Evolutionary conservation across 108 stramenopile species (phyloP).

Genomic region (Seminavis robusta): DNA sequence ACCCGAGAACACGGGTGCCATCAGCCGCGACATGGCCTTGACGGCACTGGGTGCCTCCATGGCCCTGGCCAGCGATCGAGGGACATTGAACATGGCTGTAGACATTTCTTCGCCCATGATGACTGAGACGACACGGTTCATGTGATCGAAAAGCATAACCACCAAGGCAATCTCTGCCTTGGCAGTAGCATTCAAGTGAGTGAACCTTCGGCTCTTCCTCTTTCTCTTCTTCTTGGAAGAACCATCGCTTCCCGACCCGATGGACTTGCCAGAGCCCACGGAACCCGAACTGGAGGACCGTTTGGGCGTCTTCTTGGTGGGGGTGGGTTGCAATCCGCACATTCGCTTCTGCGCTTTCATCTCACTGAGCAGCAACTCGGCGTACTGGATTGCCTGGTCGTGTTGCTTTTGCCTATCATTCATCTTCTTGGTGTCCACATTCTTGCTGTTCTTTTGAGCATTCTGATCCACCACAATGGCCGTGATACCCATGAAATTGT

Average conservation of each 20-base stretch:
- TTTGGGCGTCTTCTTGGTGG: too few species aligned
- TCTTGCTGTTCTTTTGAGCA: too few species aligned
- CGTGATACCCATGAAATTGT: not conserved
- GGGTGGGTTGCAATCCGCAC: too few species aligned
- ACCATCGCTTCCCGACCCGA: too few species aligned
- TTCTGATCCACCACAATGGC: too few species aligned
- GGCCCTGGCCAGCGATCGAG: not conserved
- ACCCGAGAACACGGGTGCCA: not conserved
- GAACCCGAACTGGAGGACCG: too few species aligned
- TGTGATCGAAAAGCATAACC: not conserved
- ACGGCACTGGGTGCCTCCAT: not conserved
- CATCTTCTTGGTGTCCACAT: too few species aligned
- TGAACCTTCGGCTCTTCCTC: too few species aligned
- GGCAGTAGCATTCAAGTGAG: not conserved
- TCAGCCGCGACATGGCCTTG: not conserved
- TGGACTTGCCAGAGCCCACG: too few species aligned
- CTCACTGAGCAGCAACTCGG: not conserved
- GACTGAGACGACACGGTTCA: not conserved
- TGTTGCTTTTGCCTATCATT: too few species aligned
- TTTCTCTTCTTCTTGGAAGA: too few species aligned
- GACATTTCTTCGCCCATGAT: constrained; percentile 2
- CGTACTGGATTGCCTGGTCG: constrained; percentile 1
- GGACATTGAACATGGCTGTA: constrained; percentile 1
- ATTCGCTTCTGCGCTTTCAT: not conserved
- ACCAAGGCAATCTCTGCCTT: constrained; percentile 3